Evolutionary conservation across 2,329 filamentous ascomycete species (phyloP).

Genomic region (Calonectria henricotiae): DNA sequence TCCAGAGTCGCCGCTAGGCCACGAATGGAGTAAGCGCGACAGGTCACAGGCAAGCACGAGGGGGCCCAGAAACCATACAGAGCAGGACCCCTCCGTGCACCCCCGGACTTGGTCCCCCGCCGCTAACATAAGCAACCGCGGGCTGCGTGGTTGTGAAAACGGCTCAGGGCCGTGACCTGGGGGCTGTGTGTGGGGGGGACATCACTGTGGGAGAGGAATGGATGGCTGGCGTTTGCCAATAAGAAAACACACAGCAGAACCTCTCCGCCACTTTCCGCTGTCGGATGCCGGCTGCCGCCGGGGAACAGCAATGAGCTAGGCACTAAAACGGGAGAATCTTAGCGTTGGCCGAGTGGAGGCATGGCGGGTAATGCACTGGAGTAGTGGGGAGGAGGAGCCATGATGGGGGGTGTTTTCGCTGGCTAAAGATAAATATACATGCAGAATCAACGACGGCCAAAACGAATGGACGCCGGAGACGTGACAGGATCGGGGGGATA

Average conservation of each 20-base stretch:
- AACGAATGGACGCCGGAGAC: background rate
- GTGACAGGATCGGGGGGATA: background rate
- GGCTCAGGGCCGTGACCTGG: conserved; percentile 30
- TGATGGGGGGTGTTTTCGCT: background rate
- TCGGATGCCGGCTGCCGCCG: conserved; percentile 36
- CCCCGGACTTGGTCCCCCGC: conserved; percentile 51
- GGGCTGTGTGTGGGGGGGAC: conserved; percentile 36
- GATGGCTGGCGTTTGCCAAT: background rate
- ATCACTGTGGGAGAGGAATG: background rate
- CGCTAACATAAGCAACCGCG: conserved; percentile 31
- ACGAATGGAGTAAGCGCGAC: conserved; percentile 17
- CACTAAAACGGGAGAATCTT: conserved; percentile 1
- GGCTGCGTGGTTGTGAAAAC: background rate
- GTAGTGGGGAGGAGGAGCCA: background rate
- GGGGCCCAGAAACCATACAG: background rate
- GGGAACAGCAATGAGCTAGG: background rate
- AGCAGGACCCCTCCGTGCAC: background rate
- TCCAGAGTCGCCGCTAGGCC: conserved; percentile 32
- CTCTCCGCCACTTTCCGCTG: conserved; percentile 38
- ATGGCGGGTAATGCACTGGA: conserved; percentile 20
- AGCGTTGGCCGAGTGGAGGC: conserved; percentile 6
- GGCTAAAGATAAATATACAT: conserved; percentile 30
- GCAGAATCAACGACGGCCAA: background rate
- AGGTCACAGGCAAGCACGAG: conserved; percentile 3
- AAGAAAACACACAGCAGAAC: background rate